Evolutionary conservation across 306 rosid genomes (phyloP), one percentile per base, ranked within the genome.

Genomic region (Sindora glabra): DNA sequence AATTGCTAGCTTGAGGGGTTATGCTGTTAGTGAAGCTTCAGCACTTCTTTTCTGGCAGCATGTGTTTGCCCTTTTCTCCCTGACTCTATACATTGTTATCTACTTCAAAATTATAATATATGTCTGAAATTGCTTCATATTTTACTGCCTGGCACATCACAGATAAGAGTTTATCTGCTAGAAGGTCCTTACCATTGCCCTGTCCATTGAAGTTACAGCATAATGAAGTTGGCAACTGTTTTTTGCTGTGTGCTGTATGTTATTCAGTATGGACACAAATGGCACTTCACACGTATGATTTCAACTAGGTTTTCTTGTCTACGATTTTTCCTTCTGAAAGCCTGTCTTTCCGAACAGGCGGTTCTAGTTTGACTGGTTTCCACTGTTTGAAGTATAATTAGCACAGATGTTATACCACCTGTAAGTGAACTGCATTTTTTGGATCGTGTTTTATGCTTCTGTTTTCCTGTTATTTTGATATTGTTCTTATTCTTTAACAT

Each of bases 41-140:
- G 82, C 97, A 50, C 74, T 90, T 64, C 80, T 87, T 68, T 87
- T 90, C 74, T 90, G 97, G 96, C 97, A 90, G 75, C 97, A 87
- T 32, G 71, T 79, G 66, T 85, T 79, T 67, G 86, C 96, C 8
- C 91, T 85, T 29, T 79, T 87, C 79, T 85, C 96, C 51, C 67
- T 91, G 72, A 83, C 97, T 22, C 25, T 91, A 45, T 85, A 81
- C 58, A 72, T 83, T 56, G 68, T 81, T 11, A 54, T 87, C 70
- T 87, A 85, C 84, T 91, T 91, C 46, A 83, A 66, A 71, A 68
- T 88, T 37, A 19, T 82, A 41, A 1, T 48, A 3, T 74, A 69
- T 33, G 5, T 84, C 8, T 81, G 81, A 84, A 48, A 59, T 48
- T 64, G 48, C 23, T 12, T 40, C 16, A 21, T 21, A 30, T 26